Evolutionary conservation across 2,329 filamentous ascomycete species (phyloP).

Genomic region (Piedraia hortae): DNA sequence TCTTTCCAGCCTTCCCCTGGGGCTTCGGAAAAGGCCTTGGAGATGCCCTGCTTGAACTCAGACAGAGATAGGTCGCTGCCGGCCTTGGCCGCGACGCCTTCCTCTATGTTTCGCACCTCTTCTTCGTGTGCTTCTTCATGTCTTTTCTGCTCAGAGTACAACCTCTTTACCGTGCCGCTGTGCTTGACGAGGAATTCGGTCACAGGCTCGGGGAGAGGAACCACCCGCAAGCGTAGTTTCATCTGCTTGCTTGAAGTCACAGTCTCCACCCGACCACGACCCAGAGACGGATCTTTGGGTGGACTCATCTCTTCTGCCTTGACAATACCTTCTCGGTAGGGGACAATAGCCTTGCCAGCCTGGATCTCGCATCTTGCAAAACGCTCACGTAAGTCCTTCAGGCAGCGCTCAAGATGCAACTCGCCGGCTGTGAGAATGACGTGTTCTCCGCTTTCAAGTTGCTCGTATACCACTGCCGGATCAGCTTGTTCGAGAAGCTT

Average conservation of each 20-base stretch:
- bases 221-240: constrained; percentile 45
- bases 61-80: constrained; percentile 36
- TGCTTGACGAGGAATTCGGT: constrained; percentile 73
- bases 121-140: constrained; percentile 17
- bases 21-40: constrained; percentile 36
- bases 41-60: constrained; percentile 53
- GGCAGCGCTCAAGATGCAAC: constrained; percentile 71
- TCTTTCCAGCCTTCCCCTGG: constrained; percentile 54
- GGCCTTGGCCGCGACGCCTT: constrained; percentile 23
- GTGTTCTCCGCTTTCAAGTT: constrained; percentile 77
- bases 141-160: constrained; percentile 44
- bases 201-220: constrained; percentile 49
- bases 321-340: constrained; percentile 80
- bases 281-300: constrained; percentile 59
- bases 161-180: constrained; percentile 43
- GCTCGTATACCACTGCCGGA: constrained; percentile 85
- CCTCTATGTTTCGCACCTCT: constrained; percentile 18
- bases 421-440: constrained; percentile 86
- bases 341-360: constrained; percentile 78
- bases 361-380: constrained; percentile 91
- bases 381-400: constrained; percentile 76
- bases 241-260: constrained; percentile 69
- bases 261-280: constrained; percentile 50
- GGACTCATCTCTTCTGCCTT: constrained; percentile 69
- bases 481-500: constrained; percentile 78